phyloP scores from a whole-genome alignment of 1,284 basidiomycete species.

The Trichosporon ovoides region DNA sequence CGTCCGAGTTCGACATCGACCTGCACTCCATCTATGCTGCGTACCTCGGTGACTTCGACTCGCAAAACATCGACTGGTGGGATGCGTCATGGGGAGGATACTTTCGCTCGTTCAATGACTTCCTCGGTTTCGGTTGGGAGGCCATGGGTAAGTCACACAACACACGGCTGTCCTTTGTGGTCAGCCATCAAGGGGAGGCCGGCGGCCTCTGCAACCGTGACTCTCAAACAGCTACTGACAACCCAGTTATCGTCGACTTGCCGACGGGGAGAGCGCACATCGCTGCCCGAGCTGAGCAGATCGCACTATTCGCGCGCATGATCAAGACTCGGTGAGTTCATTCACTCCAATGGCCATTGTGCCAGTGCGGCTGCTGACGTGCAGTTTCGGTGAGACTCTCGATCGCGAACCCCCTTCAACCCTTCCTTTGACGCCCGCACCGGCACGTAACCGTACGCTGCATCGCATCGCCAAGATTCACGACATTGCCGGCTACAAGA shows the following conservation, averaged over 20 bases:
- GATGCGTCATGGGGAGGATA: constrained; percentile 73
- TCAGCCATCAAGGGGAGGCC: not conserved
- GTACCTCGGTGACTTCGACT: constrained; percentile 75
- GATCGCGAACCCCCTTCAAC: constrained; percentile 43
- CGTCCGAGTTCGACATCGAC: constrained; percentile 74
- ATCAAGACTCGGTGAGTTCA: constrained; percentile 42
- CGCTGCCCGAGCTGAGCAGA: constrained; percentile 64
- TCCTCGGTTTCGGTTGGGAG: constrained; percentile 79
- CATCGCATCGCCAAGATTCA: constrained; percentile 65
- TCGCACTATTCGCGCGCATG: constrained; percentile 51
- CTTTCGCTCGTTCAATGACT: constrained; percentile 73
- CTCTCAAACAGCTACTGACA: not conserved
- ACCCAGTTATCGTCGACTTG: constrained; percentile 62
- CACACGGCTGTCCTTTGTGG: too few relatives aligned
- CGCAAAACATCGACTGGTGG: constrained; percentile 66
- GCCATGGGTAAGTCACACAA: constrained; percentile 55
- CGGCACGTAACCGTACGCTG: constrained; percentile 52
- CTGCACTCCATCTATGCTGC: constrained; percentile 79
- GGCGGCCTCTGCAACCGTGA: too few relatives aligned
- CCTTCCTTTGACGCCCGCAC: constrained; percentile 43
- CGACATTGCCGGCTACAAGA: constrained; percentile 66
- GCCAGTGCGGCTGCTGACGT: not conserved
- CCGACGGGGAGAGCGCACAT: constrained; percentile 70
- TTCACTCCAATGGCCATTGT: not conserved
- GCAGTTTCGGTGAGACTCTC: constrained; percentile 43